These are phyloP conservation scores for Alternaria sp. DNA, from an alignment of 2,329 filamentous ascomycete genomes.

Conservation along the genomic window DNA sequence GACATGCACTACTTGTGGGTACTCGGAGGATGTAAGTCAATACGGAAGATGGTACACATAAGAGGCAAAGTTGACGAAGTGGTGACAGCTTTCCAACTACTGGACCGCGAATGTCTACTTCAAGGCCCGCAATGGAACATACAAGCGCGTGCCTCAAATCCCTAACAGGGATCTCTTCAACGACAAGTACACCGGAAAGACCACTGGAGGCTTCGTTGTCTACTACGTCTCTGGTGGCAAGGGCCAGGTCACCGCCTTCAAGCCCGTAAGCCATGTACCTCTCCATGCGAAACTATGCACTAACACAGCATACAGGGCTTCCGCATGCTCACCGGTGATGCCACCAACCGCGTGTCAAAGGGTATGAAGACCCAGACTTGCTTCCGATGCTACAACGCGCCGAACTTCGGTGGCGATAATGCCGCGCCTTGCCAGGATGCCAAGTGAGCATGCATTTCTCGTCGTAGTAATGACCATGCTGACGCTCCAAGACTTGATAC, in stretches of 20 bases:
- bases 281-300: accelerated
- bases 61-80: no score
- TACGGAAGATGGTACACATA: no score
- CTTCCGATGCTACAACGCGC: constrained; percentile 55
- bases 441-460: constrained; percentile 1
- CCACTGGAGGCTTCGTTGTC: constrained; percentile 53
- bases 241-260: constrained; percentile 54
- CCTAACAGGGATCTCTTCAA: constrained; percentile 45
- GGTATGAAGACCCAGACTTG: constrained; percentile 47
- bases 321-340: constrained; percentile 56
- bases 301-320: constrained; percentile 44
- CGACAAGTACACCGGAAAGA: constrained; percentile 39
- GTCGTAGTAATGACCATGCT: background rate
- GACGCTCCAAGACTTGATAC: constrained; percentile 4
- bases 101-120: constrained; percentile 45
- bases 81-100: constrained; percentile 30
- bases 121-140: constrained; percentile 41
- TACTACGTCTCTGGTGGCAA: constrained; percentile 55
- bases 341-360: constrained; percentile 28
- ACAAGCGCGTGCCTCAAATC: constrained; percentile 39
- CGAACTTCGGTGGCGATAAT: constrained; percentile 54
- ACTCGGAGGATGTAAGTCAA: constrained; percentile 27
- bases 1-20: constrained; percentile 51
- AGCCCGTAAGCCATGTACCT: constrained; percentile 12
- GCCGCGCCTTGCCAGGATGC: constrained; percentile 39